Evolutionary conservation across 2,329 filamentous ascomycete species (phyloP).

Genomic region (Pseudogymnoascus sp.): DNA sequence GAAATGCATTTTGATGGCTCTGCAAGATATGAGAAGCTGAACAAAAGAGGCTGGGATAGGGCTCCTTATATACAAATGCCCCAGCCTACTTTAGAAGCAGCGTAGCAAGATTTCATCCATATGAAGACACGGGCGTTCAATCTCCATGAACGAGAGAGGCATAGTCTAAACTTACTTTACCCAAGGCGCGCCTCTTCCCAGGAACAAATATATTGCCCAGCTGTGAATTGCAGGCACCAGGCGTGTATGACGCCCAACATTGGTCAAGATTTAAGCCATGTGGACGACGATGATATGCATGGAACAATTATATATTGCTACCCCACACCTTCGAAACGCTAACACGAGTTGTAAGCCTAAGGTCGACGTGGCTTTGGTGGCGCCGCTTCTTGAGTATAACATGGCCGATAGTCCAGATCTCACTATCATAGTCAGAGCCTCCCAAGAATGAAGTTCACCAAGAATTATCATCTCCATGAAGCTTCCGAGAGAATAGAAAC

Average conservation of each 20-base stretch:
- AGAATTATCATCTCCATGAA: background rate
- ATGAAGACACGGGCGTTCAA: background rate
- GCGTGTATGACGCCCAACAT: background rate
- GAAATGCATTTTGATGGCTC: constrained; percentile 16
- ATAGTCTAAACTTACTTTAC: background rate
- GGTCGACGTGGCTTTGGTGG: background rate
- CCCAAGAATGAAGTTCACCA: background rate
- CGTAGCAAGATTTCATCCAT: background rate
- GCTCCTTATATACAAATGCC: background rate
- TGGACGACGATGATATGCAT: constrained; percentile 1
- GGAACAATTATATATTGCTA: constrained; percentile 9
- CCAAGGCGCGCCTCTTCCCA: background rate
- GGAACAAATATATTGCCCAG: background rate
- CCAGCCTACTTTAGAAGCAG: background rate
- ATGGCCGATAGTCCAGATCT: background rate
- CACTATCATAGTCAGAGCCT: background rate
- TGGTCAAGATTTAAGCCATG: background rate
- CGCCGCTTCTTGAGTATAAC: background rate
- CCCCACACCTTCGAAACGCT: constrained; percentile 6
- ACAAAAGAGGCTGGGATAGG: background rate
- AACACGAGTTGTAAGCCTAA: background rate
- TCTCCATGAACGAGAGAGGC: background rate
- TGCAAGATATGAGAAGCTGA: background rate
- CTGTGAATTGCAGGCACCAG: background rate
- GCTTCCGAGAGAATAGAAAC: background rate